Evolutionary conservation across 768 basidiomycete species (phyloP), one percentile per base, ranked within the genome.

Genomic region (Solioccasus polychromus): DNA sequence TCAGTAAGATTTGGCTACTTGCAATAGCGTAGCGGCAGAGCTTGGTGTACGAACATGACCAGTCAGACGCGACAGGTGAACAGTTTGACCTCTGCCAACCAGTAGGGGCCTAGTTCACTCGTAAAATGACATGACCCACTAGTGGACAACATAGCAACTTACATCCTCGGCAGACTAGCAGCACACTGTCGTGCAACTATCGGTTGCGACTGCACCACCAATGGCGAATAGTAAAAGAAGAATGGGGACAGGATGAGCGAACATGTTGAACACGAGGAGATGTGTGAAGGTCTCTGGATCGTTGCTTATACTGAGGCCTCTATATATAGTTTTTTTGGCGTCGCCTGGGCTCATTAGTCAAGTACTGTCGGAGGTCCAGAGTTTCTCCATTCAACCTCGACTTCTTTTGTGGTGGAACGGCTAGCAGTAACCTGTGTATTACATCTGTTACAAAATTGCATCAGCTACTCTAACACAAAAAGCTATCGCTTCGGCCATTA

Each of bases 11-110:
- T 19, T 6, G 28, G 10, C 9, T 24, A 52, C 48, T 51, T 22
- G 51, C 42, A 10, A 44, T n/a, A 5, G 2, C 2, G 11, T 36
- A 28, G 24, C 50, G 52, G 14, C 50, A 52, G 17, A 52, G 11
- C 19, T 52, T 39, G n/a, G 20, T 45, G 26, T 35, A 20, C 9
- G 28, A 4, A 28, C 50, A 46, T 10, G 1, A 5, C 5, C 5
- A 24, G 3, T 28, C n/a, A 19, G 28, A 6, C 29, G n/a, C 3
- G 5, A 42, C 4, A 23, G 9, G 0, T 28, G n/a, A 48, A n/a
- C 51, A 53, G 18, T 2, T 2, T 6, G 18, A 2, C 6, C 40
- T 45, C 23, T 39, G 18, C 17, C 14, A 52, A 22, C 51, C 39
- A 8, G n/a, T 42, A 19, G 40, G 30, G 7, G 25, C 8, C 51